These are phyloP conservation scores for Leptographium procerum DNA, from an alignment of 2,329 filamentous ascomycete genomes.

Conservation along the genomic window DNA sequence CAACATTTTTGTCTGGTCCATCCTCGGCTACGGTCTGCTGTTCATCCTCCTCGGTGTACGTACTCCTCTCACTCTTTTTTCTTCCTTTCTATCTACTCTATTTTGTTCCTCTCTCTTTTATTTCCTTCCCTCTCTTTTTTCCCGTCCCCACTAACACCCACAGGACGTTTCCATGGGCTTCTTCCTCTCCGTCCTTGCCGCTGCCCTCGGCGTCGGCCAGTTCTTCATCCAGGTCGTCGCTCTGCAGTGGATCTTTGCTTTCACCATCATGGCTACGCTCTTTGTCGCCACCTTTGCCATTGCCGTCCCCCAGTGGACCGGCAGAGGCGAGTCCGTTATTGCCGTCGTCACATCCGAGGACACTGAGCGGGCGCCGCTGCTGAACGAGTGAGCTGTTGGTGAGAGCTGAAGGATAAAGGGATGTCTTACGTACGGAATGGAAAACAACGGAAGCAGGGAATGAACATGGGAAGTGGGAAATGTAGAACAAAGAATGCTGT, in stretches of 20 bases:
- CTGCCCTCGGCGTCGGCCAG: slow-evolving; percentile 68
- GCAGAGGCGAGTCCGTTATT: slow-evolving; percentile 31
- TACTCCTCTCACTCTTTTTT: not conserved
- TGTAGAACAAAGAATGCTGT: not conserved
- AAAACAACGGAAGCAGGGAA: not conserved
- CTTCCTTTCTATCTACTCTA: no score
- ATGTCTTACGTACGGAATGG: not conserved
- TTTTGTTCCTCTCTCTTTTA: not conserved
- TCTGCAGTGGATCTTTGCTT: slow-evolving; percentile 88
- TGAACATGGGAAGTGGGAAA: not conserved
- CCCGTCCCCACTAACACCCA: not conserved
- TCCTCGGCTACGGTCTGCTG: slow-evolving; percentile 64
- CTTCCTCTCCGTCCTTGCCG: slow-evolving; percentile 59
- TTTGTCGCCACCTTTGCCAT: slow-evolving; percentile 57
- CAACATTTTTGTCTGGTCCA: slow-evolving; percentile 80
- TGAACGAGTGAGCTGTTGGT: slow-evolving; percentile 29
- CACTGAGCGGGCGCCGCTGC: slow-evolving; percentile 49
- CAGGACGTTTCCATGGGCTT: slow-evolving; percentile 69
- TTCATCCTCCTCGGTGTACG: slow-evolving; percentile 60
- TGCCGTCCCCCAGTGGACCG: slow-evolving; percentile 52
- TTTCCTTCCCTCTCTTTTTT: not conserved
- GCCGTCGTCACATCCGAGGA: slow-evolving; percentile 23
- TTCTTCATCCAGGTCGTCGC: slow-evolving; percentile 62
- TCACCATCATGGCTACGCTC: slow-evolving; percentile 66
- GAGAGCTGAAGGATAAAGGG: not conserved